These are phyloP conservation scores for Neonectria magnoliae DNA, from an alignment of 2,329 filamentous ascomycete species.

Conservation along the genomic window DNA sequence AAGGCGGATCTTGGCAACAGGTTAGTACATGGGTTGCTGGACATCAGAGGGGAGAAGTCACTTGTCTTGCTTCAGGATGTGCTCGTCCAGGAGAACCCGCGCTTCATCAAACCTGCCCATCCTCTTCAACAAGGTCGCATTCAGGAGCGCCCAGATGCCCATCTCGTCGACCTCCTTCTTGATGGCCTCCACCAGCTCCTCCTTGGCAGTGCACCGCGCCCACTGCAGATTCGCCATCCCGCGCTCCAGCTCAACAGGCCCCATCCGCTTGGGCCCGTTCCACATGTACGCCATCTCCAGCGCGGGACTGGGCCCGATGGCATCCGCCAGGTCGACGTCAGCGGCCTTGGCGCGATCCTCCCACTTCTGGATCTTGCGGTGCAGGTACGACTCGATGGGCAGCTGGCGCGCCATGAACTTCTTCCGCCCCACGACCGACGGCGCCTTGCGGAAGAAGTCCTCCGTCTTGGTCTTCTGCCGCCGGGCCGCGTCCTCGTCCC, in stretches of 20 bases:
- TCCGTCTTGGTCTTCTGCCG: constrained; percentile 72
- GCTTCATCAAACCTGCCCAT: constrained; percentile 73
- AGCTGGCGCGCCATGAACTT: constrained; percentile 89
- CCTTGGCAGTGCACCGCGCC: constrained; percentile 65
- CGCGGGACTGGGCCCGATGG: constrained; percentile 80
- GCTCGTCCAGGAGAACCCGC: constrained; percentile 68
- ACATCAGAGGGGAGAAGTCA: constrained; percentile 43
- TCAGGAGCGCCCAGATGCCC: constrained; percentile 73
- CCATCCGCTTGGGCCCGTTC: constrained; percentile 89
- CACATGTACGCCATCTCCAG: constrained; percentile 95
- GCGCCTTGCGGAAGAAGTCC: constrained; percentile 76
- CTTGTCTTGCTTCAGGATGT: constrained; percentile 74
- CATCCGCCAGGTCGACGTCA: constrained; percentile 77
- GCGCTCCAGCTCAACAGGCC: constrained; percentile 67
- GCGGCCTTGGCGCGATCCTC: constrained; percentile 77
- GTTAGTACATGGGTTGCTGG: constrained; percentile 3
- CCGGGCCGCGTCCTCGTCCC: constrained; percentile 57
- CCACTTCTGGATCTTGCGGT: constrained; percentile 89
- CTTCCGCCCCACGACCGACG: constrained; percentile 82
- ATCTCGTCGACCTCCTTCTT: constrained; percentile 66
- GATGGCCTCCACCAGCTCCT: constrained; percentile 55
- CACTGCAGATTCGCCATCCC: constrained; percentile 73
- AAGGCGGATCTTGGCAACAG: constrained; percentile 55
- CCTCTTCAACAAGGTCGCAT: constrained; percentile 72
- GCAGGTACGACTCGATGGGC: constrained; percentile 88